Percentiles rank a stretch among this genome's conserved stretches.
phyloP scores from a whole-genome alignment of 2,329 filamentous ascomycete genomes.

The Ustilaginoidea virens region DNA sequence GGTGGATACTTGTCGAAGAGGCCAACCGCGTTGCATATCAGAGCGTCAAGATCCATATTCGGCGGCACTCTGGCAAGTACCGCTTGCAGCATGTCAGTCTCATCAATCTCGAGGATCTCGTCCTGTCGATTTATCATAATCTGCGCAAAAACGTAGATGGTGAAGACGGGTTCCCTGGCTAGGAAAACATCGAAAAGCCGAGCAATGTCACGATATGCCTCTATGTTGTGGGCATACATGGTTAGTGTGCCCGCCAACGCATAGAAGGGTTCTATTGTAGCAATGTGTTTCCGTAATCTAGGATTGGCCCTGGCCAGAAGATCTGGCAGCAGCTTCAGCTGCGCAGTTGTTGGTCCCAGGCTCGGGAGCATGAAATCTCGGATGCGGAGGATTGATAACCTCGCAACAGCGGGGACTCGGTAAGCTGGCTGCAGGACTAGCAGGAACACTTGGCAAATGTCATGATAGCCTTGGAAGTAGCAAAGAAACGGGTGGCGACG shows the following conservation, averaged over 20 bases:
- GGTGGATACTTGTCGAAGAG: conserved; percentile 58
- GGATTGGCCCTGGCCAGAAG: conserved; percentile 62
- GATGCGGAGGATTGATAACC: conserved; percentile 80
- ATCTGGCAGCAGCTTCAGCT: conserved; percentile 75
- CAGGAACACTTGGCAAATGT: conserved; percentile 91
- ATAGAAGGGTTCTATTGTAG: conserved; percentile 72
- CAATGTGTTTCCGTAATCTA: conserved; percentile 58
- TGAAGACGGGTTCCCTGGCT: conserved; percentile 73
- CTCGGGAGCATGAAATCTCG: conserved; percentile 95
- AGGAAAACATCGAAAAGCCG: conserved; percentile 87
- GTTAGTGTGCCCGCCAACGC: conserved; percentile 87
- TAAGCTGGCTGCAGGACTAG: conserved; percentile 57
- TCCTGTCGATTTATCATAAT: conserved; percentile 67
- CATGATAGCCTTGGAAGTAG: conserved; percentile 98
- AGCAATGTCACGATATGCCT: conserved; percentile 75
- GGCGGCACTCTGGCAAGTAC: conserved; percentile 75
- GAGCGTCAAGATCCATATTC: conserved; percentile 61
- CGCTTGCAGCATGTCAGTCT: conserved; percentile 85
- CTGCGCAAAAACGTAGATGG: conserved; percentile 81
- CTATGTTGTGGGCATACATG: conserved; percentile 91
- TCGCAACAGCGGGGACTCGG: conserved; percentile 50
- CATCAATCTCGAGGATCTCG: conserved; percentile 82
- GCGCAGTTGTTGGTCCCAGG: conserved; percentile 63
- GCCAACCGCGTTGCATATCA: conserved; percentile 50
- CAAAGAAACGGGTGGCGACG: conserved; percentile 69